Evolutionary conservation across 2,329 filamentous ascomycete genomes (phyloP).

Genomic region (Lasiodiplodia hormozganensis): DNA sequence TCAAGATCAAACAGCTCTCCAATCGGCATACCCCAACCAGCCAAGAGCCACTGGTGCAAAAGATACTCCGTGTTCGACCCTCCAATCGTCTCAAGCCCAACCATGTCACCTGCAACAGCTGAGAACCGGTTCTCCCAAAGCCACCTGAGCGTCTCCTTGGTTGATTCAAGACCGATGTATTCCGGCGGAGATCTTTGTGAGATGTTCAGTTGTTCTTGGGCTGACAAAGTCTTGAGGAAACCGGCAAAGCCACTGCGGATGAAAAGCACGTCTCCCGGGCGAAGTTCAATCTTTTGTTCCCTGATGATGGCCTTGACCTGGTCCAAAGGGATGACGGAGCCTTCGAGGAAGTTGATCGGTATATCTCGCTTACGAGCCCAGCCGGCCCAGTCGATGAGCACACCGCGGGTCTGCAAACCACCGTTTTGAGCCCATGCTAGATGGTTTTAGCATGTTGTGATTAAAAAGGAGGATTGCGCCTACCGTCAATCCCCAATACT

Average conservation of each 20-base stretch:
- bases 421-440: constrained; percentile 17
- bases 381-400: constrained; percentile 27
- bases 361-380: constrained; percentile 18
- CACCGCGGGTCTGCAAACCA: constrained; percentile 28
- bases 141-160: constrained; percentile 48
- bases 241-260: constrained; percentile 43
- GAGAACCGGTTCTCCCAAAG: constrained; percentile 57
- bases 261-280: too few species aligned
- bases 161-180: constrained; percentile 51
- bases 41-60: constrained; percentile 53
- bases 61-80: constrained; percentile 35
- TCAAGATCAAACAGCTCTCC: constrained; percentile 57
- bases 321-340: too few species aligned
- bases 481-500: constrained; percentile 21
- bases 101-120: constrained; percentile 54
- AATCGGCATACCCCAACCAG: constrained; percentile 58
- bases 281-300: neutral
- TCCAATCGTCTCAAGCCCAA: constrained; percentile 54
- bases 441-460: too few species aligned
- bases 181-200: constrained; percentile 36
- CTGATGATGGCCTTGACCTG: constrained; percentile 13
- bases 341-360: too few species aligned
- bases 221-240: constrained; percentile 39
- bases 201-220: constrained; percentile 36
- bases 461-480: neutral